Base-by-base conservation (phyloP, 331 rosid genomes). In the Prunus yedoensis region DNA sequence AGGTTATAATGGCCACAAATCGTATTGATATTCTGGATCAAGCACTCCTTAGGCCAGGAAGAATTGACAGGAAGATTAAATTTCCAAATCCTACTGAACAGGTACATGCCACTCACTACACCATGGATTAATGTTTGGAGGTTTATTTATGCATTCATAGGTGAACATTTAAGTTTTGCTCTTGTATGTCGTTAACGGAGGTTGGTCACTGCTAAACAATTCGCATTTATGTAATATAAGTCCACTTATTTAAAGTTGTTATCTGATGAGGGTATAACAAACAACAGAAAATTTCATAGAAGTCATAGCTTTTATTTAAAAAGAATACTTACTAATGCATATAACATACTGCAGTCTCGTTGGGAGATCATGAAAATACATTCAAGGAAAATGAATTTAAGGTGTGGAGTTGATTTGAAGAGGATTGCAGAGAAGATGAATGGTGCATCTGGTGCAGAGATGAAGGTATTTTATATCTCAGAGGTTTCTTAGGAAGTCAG, bases 361-460 rank as follows among this genome's bases (percentile, higher is more conserved):
- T 87, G 78, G 14, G 97, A 95, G 83, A 95, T 95, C 80, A 78
- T 95, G 89, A 95, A 95, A 84, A 92, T 95, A 47, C 99, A 95
- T 87, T 95, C 99, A 27, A 88, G 99, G 79, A 95, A 91, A 85
- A 95, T 95, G 99, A 95, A 95, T 79, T 81, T 95, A 68, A 95
- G 92, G 99, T 97, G 97, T 10, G 97, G 99, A 67, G 89, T 92
- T 83, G 99, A 95, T 76, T 82, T 95, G 91, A 92, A 95, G 89
- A 95, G 92, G 88, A 95, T 95, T 76, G 96, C 97, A 1, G 98
- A 89, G 88, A 95, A 95, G 86, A 95, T 95, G 97, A 87, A 88
- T 52, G 99, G 99, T 12, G 96, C 99, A 65, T 95, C 99, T 80
- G 99, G 99, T 71, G 99, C 99, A 3, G 99, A 95, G 85, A 92